Evolutionary conservation across 805 yeast genomes (phyloP).

Genomic region (Teunomyces atbi): DNA sequence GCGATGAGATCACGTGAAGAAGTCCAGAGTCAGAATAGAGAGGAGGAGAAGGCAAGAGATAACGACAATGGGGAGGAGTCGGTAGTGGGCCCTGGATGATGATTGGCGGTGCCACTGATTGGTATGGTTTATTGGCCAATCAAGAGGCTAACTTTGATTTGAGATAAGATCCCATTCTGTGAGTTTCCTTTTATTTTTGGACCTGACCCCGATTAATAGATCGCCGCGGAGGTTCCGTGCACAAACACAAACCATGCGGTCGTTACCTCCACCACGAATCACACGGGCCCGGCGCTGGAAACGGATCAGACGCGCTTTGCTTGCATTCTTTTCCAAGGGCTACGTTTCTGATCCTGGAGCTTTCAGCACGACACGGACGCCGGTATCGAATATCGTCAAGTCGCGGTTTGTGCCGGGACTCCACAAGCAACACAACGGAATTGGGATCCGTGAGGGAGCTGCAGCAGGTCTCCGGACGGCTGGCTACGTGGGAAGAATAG

Average conservation of each 20-base stretch:
- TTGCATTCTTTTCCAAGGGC: constrained; percentile 27
- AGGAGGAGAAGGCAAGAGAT: too few relatives aligned
- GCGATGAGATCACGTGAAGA: not conserved
- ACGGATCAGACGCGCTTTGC: constrained; percentile 27
- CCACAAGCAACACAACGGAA: constrained; percentile 9
- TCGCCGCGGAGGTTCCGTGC: not conserved
- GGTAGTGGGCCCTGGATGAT: too few relatives aligned
- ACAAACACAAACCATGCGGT: constrained; percentile 8
- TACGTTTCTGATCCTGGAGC: constrained; percentile 26
- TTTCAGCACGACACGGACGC: constrained; percentile 10
- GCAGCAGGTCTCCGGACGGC: constrained; percentile 15
- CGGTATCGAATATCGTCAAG: constrained; percentile 23
- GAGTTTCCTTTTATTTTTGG: not conserved
- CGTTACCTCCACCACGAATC: constrained; percentile 34
- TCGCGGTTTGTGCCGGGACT: constrained; percentile 22
- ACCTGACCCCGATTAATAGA: not conserved
- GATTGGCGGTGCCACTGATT: too few relatives aligned
- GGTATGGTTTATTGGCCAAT: too few relatives aligned
- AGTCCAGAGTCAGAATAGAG: too few relatives aligned
- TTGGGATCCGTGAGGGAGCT: constrained; percentile 17
- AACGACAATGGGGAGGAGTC: too few relatives aligned
- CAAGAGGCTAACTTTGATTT: too few relatives aligned
- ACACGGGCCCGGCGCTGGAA: constrained; percentile 32
- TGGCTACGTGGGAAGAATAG: constrained; percentile 22
- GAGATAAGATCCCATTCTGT: too few relatives aligned